Evolutionary conservation across 139 green algal species (phyloP).

Genomic region (Chlamydomonas sp.): DNA sequence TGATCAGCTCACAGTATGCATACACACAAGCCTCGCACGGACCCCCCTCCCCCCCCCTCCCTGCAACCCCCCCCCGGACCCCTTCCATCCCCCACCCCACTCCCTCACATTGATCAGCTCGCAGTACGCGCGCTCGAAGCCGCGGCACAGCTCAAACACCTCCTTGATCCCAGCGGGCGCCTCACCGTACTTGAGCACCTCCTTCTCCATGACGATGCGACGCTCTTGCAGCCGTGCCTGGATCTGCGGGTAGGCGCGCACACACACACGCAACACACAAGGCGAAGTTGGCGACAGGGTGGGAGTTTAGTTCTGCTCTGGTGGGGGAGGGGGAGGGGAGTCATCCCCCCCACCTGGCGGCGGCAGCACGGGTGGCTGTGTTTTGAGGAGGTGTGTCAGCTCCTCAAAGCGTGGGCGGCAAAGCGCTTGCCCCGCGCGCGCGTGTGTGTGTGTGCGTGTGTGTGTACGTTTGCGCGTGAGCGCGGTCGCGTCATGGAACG

Average conservation of each 20-base stretch:
- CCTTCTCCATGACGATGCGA: conserved; percentile 51
- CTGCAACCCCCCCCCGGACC: too few relatives aligned
- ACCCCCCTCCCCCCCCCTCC: too few relatives aligned
- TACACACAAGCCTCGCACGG: too few relatives aligned
- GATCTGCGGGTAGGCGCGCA: background rate
- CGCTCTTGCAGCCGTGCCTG: background rate
- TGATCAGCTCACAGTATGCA: too few relatives aligned
- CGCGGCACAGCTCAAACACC: conserved; percentile 77
- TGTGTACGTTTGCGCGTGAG: too few relatives aligned
- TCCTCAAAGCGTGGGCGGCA: too few relatives aligned
- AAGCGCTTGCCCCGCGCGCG: too few relatives aligned
- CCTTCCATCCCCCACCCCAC: too few relatives aligned
- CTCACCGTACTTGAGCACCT: conserved; percentile 61
- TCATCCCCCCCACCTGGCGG: background rate
- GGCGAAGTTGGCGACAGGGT: background rate
- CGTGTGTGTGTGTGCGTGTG: too few relatives aligned
- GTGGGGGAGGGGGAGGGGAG: background rate
- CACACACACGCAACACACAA: too few relatives aligned
- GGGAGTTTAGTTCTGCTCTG: background rate
- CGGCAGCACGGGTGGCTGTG: conserved; percentile 23
- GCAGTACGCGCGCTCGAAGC: conserved; percentile 77
- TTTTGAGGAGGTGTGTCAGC: too few relatives aligned
- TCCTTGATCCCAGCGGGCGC: conserved; percentile 60
- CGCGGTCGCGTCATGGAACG: too few relatives aligned
- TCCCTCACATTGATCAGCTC: conserved; percentile 61